Conservation (phyloP, 2,329 filamentous ascomycete genomes). For the Curvularia verruculosa region DNA sequence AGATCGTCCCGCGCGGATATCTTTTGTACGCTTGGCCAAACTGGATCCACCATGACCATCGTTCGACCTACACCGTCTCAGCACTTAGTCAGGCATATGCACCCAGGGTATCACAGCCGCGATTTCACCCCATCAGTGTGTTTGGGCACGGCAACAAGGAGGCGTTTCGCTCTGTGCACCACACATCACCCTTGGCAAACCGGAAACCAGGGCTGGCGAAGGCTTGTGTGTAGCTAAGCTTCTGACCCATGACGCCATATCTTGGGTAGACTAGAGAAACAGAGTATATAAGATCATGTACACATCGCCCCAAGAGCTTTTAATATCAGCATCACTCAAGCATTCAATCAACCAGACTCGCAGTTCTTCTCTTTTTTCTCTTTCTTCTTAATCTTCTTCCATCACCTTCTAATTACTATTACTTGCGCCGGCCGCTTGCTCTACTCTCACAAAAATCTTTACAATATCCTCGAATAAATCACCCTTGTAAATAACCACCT, state of each 20-base stretch:
- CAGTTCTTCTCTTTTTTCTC: conserved; percentile 29
- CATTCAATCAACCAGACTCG: conserved; percentile 24
- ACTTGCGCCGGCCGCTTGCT: conserved; percentile 48
- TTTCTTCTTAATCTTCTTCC: conserved; percentile 15
- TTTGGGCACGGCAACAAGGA: conserved; percentile 23
- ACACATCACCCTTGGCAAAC: conserved; percentile 7
- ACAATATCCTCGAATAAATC: conserved; percentile 1
- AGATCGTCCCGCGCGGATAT: conserved; percentile 28
- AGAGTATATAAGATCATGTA: conserved; percentile 37
- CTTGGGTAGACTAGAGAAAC: not conserved
- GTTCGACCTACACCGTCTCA: conserved; percentile 40
- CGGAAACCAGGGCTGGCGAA: conserved; percentile 20
- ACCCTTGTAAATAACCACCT: conserved; percentile 9
- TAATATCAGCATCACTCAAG: conserved; percentile 33
- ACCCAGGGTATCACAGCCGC: conserved; percentile 32
- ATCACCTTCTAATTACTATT: conserved; percentile 34
- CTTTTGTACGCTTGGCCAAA: conserved; percentile 16
- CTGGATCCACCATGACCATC: conserved; percentile 21
- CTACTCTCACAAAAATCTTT: conserved; percentile 20
- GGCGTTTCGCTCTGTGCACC: not conserved
- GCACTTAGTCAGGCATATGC: conserved; percentile 19
- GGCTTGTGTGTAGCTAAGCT: conserved; percentile 44
- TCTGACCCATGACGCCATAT: conserved; percentile 14
- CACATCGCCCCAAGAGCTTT: conserved; percentile 15
- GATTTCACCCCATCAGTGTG: conserved; percentile 14